Evolutionary conservation across 1,139 yeast genomes (phyloP).

Genomic region (Zygosaccharomyces pseudobailii): DNA sequence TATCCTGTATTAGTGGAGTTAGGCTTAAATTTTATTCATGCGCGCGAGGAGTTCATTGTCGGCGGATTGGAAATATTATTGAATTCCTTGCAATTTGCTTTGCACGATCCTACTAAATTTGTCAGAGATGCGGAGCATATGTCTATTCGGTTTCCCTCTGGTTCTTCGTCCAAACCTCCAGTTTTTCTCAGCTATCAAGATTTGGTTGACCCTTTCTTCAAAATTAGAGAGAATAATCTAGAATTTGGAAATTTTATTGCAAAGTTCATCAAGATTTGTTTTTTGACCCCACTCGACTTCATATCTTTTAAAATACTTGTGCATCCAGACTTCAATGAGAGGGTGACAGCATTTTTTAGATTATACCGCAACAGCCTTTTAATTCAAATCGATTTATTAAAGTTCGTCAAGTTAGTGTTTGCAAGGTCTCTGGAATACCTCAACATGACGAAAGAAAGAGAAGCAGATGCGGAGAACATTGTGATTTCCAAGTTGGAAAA

Average conservation of each 20-base stretch:
- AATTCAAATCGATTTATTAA: slow-evolving; percentile 33
- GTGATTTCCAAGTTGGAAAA: slow-evolving; percentile 6
- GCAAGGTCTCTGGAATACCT: slow-evolving; percentile 17
- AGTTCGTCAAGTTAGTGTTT: slow-evolving; percentile 28
- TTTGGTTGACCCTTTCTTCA: slow-evolving; percentile 18
- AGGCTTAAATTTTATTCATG: slow-evolving; percentile 6
- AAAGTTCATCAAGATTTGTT: slow-evolving; percentile 24
- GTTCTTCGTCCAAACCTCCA: not conserved
- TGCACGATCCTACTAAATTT: slow-evolving; percentile 12
- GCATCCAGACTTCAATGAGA: slow-evolving; percentile 18
- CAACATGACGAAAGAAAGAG: slow-evolving; percentile 3
- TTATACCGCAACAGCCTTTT: slow-evolving; percentile 31
- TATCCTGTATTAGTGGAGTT: slow-evolving; percentile 6
- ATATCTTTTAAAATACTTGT: slow-evolving; percentile 19
- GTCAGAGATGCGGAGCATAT: slow-evolving; percentile 5
- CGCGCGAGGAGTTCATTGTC: slow-evolving; percentile 17
- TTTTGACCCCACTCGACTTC: slow-evolving; percentile 20
- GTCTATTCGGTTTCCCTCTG: slow-evolving; percentile 5
- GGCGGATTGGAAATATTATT: slow-evolving; percentile 23
- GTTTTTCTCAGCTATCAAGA: slow-evolving; percentile 9
- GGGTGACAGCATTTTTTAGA: slow-evolving; percentile 23
- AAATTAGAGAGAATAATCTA: slow-evolving; percentile 21
- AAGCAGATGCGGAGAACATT: not conserved
- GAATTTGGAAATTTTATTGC: slow-evolving; percentile 28
- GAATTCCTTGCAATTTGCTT: slow-evolving; percentile 19